phyloP scores from a whole-genome alignment of 495 filamentous ascomycete species.

The Tuber brumale region DNA sequence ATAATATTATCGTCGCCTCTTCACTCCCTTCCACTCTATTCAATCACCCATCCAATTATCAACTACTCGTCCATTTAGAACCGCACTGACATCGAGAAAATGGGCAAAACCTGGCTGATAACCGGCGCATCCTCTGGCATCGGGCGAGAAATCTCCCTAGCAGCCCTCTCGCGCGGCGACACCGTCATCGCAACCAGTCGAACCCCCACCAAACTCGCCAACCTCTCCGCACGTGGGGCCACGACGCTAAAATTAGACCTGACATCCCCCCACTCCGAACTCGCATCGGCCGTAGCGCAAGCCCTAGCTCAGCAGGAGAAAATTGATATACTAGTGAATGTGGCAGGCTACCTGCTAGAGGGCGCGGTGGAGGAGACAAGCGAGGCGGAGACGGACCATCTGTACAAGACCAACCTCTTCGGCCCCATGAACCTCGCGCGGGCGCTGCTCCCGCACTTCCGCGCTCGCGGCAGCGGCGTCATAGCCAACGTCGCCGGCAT shows the following conservation, averaged over 20 bases:
- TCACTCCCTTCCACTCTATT: too few relatives aligned
- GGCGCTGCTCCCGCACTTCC: conserved; percentile 47
- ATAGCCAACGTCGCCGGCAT: conserved; percentile 43
- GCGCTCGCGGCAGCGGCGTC: conserved; percentile 44
- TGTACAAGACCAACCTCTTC: conserved; percentile 47
- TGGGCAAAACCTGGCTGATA: conserved; percentile 42
- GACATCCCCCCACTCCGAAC: conserved; percentile 21
- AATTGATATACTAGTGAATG: conserved; percentile 50
- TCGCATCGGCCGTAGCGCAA: conserved; percentile 39
- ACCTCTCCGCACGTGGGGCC: conserved; percentile 43
- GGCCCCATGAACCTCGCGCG: conserved; percentile 45
- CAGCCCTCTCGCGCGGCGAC: conserved; percentile 42
- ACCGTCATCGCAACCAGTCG: conserved; percentile 45
- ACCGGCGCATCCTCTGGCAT: conserved; percentile 46
- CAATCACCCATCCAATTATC: too few relatives aligned
- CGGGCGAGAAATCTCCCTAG: conserved; percentile 41
- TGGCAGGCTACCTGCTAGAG: conserved; percentile 45
- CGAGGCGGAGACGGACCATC: conserved; percentile 30
- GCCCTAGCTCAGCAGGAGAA: conserved; percentile 40
- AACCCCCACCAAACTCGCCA: conserved; percentile 13
- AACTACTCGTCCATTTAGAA: too few relatives aligned
- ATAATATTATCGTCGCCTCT: too few relatives aligned
- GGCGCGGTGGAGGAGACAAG: conserved; percentile 46
- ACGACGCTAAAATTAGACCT: conserved; percentile 44
- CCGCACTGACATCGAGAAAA: too few relatives aligned